Percentiles rank a stretch among this genome's conserved stretches.
phyloP scores from a whole-genome alignment of 2,329 filamentous ascomycete species.

The Colletotrichum phormii region DNA sequence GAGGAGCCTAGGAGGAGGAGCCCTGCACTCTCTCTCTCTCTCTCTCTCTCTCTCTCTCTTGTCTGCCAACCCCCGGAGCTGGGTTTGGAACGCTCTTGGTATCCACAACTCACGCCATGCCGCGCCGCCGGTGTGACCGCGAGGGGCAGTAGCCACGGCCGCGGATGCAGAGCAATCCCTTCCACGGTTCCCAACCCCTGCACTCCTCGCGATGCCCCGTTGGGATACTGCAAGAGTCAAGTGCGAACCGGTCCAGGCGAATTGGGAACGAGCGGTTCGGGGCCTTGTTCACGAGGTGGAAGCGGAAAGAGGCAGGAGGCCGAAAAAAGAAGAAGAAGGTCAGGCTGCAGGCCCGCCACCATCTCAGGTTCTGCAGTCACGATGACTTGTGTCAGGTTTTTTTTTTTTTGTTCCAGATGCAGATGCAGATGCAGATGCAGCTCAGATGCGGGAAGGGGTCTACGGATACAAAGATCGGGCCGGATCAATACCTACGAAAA shows the following conservation, averaged over 20 bases:
- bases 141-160: constrained; percentile 21
- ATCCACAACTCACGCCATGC: constrained; percentile 33
- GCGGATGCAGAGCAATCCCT: constrained; percentile 8
- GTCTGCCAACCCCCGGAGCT: constrained; percentile 4
- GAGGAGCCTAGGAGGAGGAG: neutral
- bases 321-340: neutral
- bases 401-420: neutral
- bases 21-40: neutral
- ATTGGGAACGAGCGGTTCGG: neutral
- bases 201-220: neutral
- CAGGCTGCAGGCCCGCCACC: neutral
- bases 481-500: neutral
- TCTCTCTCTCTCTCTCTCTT: too few species aligned
- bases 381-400: neutral
- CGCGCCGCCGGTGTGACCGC: constrained; percentile 29
- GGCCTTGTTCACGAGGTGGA: neutral
- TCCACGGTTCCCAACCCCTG: neutral
- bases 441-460: neutral
- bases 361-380: constrained; percentile 2
- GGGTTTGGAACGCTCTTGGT: constrained; percentile 8
- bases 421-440: neutral
- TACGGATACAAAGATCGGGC: neutral
- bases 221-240: neutral
- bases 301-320: constrained; percentile 16
- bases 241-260: neutral